These are phyloP conservation scores for Podila epigama DNA, from an alignment of 192 early-diverging fungal species.

Conservation along the genomic window DNA sequence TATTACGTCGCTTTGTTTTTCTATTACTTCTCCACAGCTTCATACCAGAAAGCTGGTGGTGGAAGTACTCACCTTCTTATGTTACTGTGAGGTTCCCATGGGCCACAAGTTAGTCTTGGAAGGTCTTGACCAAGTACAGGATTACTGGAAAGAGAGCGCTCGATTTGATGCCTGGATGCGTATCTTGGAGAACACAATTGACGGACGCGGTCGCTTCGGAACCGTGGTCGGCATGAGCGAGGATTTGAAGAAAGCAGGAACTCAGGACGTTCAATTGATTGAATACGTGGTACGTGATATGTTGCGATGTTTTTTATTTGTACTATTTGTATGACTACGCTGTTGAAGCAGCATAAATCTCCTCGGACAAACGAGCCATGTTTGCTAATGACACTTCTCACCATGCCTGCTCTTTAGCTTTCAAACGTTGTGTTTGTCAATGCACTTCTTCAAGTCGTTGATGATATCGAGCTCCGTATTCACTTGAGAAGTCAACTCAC, in stretches of 20 bases:
- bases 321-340: not conserved
- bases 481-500: constrained; percentile 78
- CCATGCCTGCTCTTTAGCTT: constrained; percentile 36
- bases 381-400: not conserved
- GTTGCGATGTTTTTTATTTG: not conserved
- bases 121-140: constrained; percentile 76
- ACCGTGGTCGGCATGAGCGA: constrained; percentile 79
- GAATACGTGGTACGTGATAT: constrained; percentile 66
- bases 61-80: constrained; percentile 80
- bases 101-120: constrained; percentile 79
- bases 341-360: no score
- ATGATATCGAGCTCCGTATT: constrained; percentile 77
- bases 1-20: constrained; percentile 73
- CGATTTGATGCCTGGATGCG: constrained; percentile 83
- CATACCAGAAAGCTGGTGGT: constrained; percentile 75
- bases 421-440: constrained; percentile 82
- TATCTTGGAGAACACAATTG: constrained; percentile 75
- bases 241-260: constrained; percentile 69
- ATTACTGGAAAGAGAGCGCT: constrained; percentile 67
- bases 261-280: constrained; percentile 73
- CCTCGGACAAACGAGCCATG: no score
- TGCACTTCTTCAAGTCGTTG: constrained; percentile 72
- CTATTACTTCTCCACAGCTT: constrained; percentile 77
- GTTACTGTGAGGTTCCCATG: constrained; percentile 75
- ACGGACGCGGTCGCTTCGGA: constrained; percentile 81